A percentile compares a stretch with the other conserved stretches of the same genome.
Conservation (phyloP, 345 rosid species). For the Gossypium mustelinum region DNA sequence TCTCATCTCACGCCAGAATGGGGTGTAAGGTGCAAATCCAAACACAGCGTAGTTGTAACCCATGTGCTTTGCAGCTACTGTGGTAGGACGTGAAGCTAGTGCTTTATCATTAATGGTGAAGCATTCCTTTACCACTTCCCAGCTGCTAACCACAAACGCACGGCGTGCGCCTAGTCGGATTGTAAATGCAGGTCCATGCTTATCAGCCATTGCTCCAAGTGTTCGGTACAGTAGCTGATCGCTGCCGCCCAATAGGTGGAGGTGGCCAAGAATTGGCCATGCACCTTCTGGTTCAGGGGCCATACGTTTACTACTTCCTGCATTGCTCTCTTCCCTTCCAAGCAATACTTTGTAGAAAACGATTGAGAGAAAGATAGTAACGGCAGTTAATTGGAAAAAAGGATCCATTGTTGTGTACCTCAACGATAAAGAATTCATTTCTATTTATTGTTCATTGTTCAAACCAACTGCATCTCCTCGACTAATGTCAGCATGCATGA, state of each 20-base stretch:
- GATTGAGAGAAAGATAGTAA: constrained; percentile 7
- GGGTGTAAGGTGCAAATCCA: constrained; percentile 8
- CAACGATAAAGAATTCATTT: neutral
- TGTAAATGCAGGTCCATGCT: constrained; percentile 21
- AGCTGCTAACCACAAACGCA: constrained; percentile 27
- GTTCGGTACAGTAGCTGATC: constrained; percentile 22
- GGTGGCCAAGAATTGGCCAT: constrained; percentile 28
- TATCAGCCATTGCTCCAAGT: constrained; percentile 29
- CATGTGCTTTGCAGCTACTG: constrained; percentile 7
- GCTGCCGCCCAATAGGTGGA: constrained; percentile 22
- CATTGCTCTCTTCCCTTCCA: neutral
- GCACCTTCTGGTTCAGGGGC: constrained; percentile 18
- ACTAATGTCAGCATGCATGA: neutral
- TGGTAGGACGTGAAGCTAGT: constrained; percentile 3
- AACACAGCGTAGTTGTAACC: constrained; percentile 13
- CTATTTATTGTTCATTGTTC: constrained; percentile 16
- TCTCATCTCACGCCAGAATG: constrained; percentile 21
- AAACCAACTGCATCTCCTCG: neutral
- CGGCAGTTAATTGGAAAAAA: constrained; percentile 12
- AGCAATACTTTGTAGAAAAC: constrained; percentile 13
- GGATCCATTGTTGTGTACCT: constrained; percentile 20
- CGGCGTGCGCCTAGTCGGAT: constrained; percentile 18
- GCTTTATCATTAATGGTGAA: constrained; percentile 18
- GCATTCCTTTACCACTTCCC: constrained; percentile 29
- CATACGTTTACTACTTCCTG: neutral